Evolutionary conservation across 1,284 basidiomycete species (phyloP).

Genomic region (Wallemia mellicola): DNA sequence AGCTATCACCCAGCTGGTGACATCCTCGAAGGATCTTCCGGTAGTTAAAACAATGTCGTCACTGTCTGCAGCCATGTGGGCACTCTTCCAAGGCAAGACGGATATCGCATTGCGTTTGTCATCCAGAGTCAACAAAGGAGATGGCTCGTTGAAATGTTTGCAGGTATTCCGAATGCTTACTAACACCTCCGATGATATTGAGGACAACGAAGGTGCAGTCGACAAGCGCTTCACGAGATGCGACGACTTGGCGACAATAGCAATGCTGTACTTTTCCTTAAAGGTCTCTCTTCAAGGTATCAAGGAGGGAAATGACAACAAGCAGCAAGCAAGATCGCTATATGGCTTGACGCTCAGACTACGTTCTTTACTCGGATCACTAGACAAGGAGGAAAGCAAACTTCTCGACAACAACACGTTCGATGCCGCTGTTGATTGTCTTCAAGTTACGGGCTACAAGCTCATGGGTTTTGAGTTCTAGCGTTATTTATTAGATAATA

Average conservation of each 20-base stretch:
- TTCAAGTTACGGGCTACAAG: not conserved
- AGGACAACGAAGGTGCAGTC: not conserved
- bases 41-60: not conserved
- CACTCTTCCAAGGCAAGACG: not conserved
- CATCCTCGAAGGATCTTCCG: not conserved
- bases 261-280: not conserved
- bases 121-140: not conserved
- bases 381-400: not conserved
- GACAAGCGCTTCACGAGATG: not conserved
- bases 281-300: not conserved
- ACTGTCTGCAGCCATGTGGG: not conserved
- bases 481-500: not conserved
- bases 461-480: not conserved
- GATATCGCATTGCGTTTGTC: not conserved
- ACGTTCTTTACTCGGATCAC: not conserved
- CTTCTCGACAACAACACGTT: not conserved
- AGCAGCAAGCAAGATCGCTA: not conserved
- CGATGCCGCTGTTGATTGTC: not conserved
- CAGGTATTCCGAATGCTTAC: not conserved
- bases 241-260: not conserved
- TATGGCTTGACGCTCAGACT: not conserved
- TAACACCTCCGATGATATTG: not conserved
- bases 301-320: not conserved
- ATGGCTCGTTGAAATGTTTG: not conserved
- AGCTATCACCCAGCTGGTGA: not conserved